Conservation (phyloP, 441 rosid genomes). For the Manihot esculenta region DNA sequence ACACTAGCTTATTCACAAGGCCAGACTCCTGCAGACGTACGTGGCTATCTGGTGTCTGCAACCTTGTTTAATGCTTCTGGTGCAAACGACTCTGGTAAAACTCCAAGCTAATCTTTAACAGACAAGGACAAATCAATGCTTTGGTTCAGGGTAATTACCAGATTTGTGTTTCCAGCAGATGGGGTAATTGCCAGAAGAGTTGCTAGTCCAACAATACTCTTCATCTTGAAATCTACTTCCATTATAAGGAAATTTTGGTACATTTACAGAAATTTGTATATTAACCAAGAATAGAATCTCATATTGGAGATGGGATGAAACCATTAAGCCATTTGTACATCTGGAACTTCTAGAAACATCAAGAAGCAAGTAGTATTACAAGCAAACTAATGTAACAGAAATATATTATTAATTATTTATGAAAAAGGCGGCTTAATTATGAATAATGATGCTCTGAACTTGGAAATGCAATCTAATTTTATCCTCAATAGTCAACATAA, state of each 20-base stretch:
- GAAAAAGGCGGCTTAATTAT: not conserved
- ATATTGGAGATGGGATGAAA: not conserved
- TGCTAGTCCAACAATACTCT: no score
- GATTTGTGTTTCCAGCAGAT: not conserved
- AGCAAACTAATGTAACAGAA: not conserved
- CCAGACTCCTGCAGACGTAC: not conserved
- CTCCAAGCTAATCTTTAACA: not conserved
- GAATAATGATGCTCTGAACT: constrained; percentile 14
- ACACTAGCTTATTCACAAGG: not conserved
- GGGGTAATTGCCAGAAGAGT: no score
- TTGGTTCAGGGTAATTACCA: not conserved
- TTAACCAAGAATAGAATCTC: not conserved
- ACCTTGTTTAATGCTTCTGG: not conserved
- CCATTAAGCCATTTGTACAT: not conserved
- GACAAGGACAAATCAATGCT: not conserved
- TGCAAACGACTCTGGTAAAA: not conserved
- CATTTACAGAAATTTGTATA: not conserved
- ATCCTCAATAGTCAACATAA: constrained; percentile 14
- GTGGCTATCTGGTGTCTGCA: not conserved
- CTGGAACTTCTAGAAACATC: not conserved
- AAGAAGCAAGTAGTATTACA: not conserved
- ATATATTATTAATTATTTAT: not conserved
- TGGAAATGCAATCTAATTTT: constrained; percentile 22
- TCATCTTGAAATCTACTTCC: no score
- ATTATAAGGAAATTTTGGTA: not conserved